Percentiles rank a stretch among this genome's conserved stretches.
Conservation (phyloP, 208 protist genomes). For the Strigomonas galati region DNA sequence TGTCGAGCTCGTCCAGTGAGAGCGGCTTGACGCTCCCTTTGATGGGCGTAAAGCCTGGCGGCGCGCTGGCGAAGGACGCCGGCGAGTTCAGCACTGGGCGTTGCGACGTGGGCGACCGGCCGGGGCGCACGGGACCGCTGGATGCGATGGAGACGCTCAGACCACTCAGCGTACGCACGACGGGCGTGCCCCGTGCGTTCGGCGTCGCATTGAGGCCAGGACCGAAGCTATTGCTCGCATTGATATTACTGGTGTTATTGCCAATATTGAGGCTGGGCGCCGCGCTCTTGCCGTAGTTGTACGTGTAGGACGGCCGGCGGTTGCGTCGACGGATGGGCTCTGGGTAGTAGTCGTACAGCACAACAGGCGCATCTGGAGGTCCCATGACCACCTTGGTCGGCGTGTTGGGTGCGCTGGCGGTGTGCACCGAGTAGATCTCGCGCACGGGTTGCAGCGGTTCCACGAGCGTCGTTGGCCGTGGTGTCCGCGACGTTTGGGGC, state of each 20-base stretch:
- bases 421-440: conserved; percentile 11
- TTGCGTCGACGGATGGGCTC: conserved; percentile 20
- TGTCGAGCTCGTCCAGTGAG: background rate
- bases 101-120: too few species aligned
- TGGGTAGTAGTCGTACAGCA: conserved; percentile 20
- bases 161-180: too few species aligned
- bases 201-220: too few species aligned
- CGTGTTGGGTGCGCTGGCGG: conserved; percentile 7
- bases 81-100: background rate
- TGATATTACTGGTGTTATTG: background rate
- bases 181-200: too few species aligned
- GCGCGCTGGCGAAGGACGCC: background rate
- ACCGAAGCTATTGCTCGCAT: too few species aligned
- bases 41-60: background rate
- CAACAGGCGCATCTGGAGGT: background rate
- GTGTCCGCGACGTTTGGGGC: background rate
- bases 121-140: too few species aligned
- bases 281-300: background rate
- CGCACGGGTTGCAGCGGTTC: background rate
- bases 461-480: background rate
- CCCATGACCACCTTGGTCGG: conserved; percentile 11
- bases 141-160: too few species aligned
- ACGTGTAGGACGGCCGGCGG: conserved; percentile 10
- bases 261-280: background rate
- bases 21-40: background rate